Percentiles rank a stretch among this genome's conserved stretches.
Conservation (phyloP, 257 asterid genomes). For the Nicotiana knightiana region DNA sequence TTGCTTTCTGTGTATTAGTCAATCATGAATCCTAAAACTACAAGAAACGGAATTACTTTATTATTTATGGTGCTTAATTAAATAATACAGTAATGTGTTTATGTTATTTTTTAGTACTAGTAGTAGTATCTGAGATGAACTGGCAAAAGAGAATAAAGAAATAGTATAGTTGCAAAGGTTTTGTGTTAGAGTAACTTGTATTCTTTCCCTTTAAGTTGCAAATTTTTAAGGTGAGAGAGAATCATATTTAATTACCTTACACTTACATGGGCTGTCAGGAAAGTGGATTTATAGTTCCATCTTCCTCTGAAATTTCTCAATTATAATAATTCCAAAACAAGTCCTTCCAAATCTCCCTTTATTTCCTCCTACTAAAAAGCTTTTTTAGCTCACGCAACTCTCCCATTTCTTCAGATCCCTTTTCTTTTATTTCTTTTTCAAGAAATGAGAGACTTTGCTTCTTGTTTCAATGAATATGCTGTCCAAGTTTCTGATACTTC, state of each 20-base stretch:
- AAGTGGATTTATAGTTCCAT: slow-evolving; percentile 20
- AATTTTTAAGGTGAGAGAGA: slow-evolving; percentile 21
- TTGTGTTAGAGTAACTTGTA: neutral
- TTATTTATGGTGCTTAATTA: neutral
- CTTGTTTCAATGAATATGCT: slow-evolving; percentile 66
- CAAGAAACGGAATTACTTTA: neutral
- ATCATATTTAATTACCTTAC: slow-evolving; percentile 21
- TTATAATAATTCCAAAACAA: slow-evolving; percentile 4
- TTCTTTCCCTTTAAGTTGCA: slow-evolving; percentile 28
- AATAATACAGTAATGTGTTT: neutral
- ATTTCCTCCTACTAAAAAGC: neutral
- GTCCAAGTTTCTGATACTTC: slow-evolving; percentile 60
- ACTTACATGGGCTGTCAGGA: slow-evolving; percentile 23
- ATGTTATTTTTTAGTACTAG: neutral
- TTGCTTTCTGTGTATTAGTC: slow-evolving; percentile 5
- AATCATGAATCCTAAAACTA: slow-evolving; percentile 11
- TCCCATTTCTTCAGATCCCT: neutral
- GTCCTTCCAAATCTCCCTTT: slow-evolving; percentile 11
- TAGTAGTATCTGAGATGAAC: slow-evolving; percentile 28
- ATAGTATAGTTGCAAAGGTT: slow-evolving; percentile 8
- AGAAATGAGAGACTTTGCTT: slow-evolving; percentile 59
- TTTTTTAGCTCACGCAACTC: too few relatives aligned
- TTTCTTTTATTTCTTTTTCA: neutral
- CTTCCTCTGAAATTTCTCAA: slow-evolving; percentile 19
- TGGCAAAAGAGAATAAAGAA: slow-evolving; percentile 31